Base-by-base conservation (phyloP, 768 basidiomycete species). In the Suillus hirtellus region DNA sequence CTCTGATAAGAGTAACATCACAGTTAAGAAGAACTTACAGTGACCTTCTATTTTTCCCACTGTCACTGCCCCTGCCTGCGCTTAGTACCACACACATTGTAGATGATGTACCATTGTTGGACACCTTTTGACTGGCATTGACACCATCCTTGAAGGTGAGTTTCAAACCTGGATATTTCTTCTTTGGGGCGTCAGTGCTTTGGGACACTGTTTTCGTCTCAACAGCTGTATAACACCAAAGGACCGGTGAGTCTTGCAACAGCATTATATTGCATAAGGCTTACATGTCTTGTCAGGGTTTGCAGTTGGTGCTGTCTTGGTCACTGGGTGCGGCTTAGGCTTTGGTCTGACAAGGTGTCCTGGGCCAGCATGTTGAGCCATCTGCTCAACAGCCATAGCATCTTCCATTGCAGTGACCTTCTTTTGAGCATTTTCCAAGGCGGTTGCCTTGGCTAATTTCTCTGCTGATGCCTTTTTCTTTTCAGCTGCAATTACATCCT, bases 301-400 rank as follows among this genome's bases (percentile, higher is more conserved):
- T 24, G 21, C 47, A 49, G 21, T 27, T 14, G 21, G 47, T 2
- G 24, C 21, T 49, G 47, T 31, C 27, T 37, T 54, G 34, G 53
- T 21, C n/a, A 37, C 53, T 37, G 53, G 53, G 35, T 5, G 35
- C 3, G 6, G 53, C 43, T 19, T 59, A 12, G 59, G 40, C 59
- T 19, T 59, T 52, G 59, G 40, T 59, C 42, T 61, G 31, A 53
- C 52, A 19, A 38, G 31, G 12, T 0, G 46, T 60, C 31, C 52
- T 6, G 37, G 44, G 43, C 37, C 60, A 52, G 54, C 21, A 27
- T 3, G 10, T 19, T 37, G 53, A 54, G 35, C 53, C 34, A 6
- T 54, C 53, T 54, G 34, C 53, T 54, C 53, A 0, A 54, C 35
- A 54, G 53, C 53, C 53, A 54, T 54, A 4, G 53, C n/a, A 21